Base-by-base conservation (phyloP, 2,329 filamentous ascomycete genomes). In the Botryotinia narcissicola region DNA sequence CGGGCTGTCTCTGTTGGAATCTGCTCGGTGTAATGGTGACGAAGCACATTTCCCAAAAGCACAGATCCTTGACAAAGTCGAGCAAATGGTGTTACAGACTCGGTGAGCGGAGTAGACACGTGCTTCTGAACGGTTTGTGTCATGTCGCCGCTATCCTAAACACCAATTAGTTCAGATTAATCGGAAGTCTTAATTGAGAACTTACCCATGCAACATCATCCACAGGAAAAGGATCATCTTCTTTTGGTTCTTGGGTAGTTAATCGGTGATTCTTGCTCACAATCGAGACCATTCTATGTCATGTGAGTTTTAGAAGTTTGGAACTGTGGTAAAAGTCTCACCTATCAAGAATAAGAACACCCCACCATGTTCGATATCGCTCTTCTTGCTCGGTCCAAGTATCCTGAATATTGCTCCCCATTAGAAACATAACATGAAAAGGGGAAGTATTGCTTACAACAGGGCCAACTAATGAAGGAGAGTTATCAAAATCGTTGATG, bases 331-430 rank as follows among this genome's bases (percentile, higher is more conserved):
- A 37, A 22, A 8, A 40, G 20, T 29, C 75, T 61, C 78, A 83
- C 73, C 84, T 82, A 74, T 87, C 86, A 10, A 86, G 79, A 29
- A 86, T 79, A 70, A 86, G 82, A 18, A 86, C 82, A 46, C 80
- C 84, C 85, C 86, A 87, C 85, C 85, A 87, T 0, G 84, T 82
- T 62, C 85, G 77, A 37, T 82, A 79, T 37, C 84, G 79, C 75
- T 86, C 84, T 78, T 87, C 86, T 61, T 81, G 78, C 69, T 86
- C 84, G 3, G 82, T 83, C 86, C 85, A 86, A 0, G 84, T 84
- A 51, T 75, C 79, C 82, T 84, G 70, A 42, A 35, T 20, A 44
- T 37, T 20, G 37, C 22, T 51, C 48, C 72, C 46, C 74, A 54
- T 71, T 51, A 60, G 71, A 72, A 32, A 35, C 60, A 4, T 54